Percentiles rank a stretch among this genome's conserved stretches.
phyloP scores from a whole-genome alignment of 257 asterid species.

The Solanum phureja region DNA sequence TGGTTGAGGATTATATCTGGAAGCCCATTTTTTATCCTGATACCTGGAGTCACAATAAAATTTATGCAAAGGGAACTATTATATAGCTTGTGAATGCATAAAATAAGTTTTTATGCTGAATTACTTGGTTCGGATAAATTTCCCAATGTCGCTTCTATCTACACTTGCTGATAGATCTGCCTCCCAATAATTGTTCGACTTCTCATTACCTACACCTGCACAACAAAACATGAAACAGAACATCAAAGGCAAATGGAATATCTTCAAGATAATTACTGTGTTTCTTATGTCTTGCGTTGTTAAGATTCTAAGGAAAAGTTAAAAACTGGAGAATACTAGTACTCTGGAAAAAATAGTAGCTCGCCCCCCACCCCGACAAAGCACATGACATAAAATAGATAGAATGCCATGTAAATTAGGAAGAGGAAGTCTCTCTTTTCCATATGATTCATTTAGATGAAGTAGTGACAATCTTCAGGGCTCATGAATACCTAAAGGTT shows the following conservation, averaged over 20 bases:
- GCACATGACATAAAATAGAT: not conserved
- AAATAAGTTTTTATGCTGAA: not conserved
- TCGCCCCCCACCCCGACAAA: not conserved
- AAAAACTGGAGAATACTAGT: not conserved
- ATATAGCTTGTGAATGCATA: not conserved
- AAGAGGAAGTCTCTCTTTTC: not conserved
- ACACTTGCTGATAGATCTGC: conserved; percentile 38
- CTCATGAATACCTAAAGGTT: not conserved
- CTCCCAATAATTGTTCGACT: conserved; percentile 74
- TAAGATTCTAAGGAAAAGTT: not conserved
- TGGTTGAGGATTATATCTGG: conserved; percentile 33
- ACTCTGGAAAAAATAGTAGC: not conserved
- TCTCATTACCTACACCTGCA: conserved; percentile 66
- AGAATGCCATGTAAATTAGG: not conserved
- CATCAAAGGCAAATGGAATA: not conserved
- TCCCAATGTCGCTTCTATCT: conserved; percentile 51
- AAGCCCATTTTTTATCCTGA: conserved; percentile 63
- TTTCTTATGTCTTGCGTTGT: not conserved
- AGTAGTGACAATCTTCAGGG: not conserved
- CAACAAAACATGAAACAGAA: not conserved
- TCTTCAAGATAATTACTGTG: not conserved
- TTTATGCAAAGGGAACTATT: not conserved
- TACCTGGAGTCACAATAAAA: conserved; percentile 34
- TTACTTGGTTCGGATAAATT: conserved; percentile 67
- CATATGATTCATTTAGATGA: not conserved